Evolutionary conservation across 2,329 filamentous ascomycete genomes (phyloP).

Genomic region (Hypoxylon sp.): DNA sequence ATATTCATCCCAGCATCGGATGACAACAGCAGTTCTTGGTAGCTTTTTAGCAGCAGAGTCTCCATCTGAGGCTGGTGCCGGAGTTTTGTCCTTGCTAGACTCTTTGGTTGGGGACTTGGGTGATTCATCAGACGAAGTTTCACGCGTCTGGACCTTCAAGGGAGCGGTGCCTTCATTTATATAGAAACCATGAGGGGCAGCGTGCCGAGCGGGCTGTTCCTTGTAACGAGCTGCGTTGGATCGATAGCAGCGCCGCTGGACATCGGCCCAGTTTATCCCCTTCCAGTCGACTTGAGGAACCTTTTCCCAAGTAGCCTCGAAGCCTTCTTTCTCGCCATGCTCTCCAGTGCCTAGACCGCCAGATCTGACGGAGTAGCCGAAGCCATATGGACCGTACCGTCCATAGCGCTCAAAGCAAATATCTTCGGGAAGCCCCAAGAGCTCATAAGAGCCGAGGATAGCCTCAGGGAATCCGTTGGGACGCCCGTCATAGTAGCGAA

Average conservation of each 20-base stretch:
- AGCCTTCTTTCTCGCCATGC: constrained; percentile 85
- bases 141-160: constrained; percentile 48
- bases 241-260: constrained; percentile 80
- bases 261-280: constrained; percentile 82
- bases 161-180: constrained; percentile 57
- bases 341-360: constrained; percentile 90
- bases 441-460: constrained; percentile 87
- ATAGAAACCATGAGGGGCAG: constrained; percentile 67
- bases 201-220: constrained; percentile 58
- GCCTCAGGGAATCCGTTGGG: constrained; percentile 88
- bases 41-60: constrained; percentile 50
- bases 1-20: constrained; percentile 87
- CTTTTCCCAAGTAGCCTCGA: constrained; percentile 83
- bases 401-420: constrained; percentile 96
- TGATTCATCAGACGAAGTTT: constrained; percentile 42
- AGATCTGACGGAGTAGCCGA: constrained; percentile 83
- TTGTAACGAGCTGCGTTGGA: constrained; percentile 80
- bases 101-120: constrained; percentile 30
- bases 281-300: constrained; percentile 82
- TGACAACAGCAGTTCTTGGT: constrained; percentile 81
- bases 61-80: constrained; percentile 37
- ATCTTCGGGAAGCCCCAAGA: constrained; percentile 83
- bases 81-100: constrained; percentile 44
- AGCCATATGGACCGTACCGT: constrained; percentile 88
- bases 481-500: constrained; percentile 83